These are phyloP conservation scores for Hypomyces rosellus DNA, from an alignment of 2,329 filamentous ascomycete species.

Conservation along the genomic window DNA sequence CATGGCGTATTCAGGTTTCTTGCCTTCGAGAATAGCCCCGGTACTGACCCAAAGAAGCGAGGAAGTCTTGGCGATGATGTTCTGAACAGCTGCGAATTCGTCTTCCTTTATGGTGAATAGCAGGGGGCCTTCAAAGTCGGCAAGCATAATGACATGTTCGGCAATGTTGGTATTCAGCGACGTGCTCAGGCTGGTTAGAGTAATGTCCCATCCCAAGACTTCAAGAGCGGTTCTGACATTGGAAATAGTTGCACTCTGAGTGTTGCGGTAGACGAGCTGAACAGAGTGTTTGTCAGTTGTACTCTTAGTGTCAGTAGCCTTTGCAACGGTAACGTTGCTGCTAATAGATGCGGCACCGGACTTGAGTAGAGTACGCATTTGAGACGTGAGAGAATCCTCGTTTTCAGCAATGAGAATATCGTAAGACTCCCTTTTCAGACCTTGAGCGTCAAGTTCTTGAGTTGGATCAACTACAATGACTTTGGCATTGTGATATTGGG, in stretches of 20 bases:
- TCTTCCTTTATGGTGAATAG: slow-evolving; percentile 19
- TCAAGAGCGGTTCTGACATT: slow-evolving; percentile 13
- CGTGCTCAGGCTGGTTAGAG: slow-evolving; percentile 7
- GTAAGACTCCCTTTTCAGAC: slow-evolving; percentile 1
- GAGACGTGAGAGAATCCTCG: neutral
- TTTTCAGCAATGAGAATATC: slow-evolving; percentile 3
- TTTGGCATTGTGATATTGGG: slow-evolving; percentile 7
- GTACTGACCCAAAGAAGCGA: slow-evolving; percentile 25
- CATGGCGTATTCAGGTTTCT: slow-evolving; percentile 21
- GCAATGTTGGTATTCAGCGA: neutral
- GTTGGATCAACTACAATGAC: neutral
- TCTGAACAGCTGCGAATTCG: slow-evolving; percentile 22
- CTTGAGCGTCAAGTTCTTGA: slow-evolving; percentile 3
- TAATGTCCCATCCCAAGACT: slow-evolving; percentile 11
- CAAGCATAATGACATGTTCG: slow-evolving; percentile 22
- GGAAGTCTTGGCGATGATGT: slow-evolving; percentile 17
- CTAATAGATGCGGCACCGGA: slow-evolving; percentile 1
- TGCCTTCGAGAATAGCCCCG: slow-evolving; percentile 18
- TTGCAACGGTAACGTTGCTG: neutral
- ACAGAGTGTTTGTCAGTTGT: neutral
- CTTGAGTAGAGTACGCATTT: slow-evolving; percentile 2
- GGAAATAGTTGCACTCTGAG: slow-evolving; percentile 10
- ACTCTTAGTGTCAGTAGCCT: neutral
- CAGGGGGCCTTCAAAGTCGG: slow-evolving; percentile 23
- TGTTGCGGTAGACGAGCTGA: slow-evolving; percentile 13